Evolutionary conservation across 2,329 filamentous ascomycete species (phyloP), one percentile per base, ranked within the genome.

Genomic region (Diaporthe vexans): DNA sequence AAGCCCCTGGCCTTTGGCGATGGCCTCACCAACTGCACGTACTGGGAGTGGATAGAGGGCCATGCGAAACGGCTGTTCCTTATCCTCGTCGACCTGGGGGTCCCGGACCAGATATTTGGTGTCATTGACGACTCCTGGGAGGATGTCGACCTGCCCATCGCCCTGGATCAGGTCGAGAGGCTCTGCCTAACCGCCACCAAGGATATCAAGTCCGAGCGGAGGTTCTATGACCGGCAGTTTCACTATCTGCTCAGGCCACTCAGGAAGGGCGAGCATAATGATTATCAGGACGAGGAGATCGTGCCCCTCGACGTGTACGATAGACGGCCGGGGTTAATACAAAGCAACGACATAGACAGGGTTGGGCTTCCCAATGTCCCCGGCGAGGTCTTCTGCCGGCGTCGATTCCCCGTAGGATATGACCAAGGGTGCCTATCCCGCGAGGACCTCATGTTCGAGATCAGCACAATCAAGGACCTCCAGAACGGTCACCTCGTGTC

Each of bases 61-160:
- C 92, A 92, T 78, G 91, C 92, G 9, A 92, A 91, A 79, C 88
- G 91, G 61, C 86, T 95, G 52, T 95, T 95, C 79, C 85, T 95
- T 61, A 91, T 94, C 52, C 85, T 95, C 35, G 86, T 91, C 71
- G 93, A 95, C 78, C 85, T 94, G 33, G 91, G 91, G 43, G 87
- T 93, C 15, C 90, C 93, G 0, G 92, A 94, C 78, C 92, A 93
- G 80, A 94, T 95, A 75, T 95, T 95, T 79, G 90, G 90, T 56
- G 86, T 94, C 70, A 91, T 95, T 74, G 93, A 95, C 82, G 91
- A 93, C 79, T 93, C 91, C 29, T 94, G 93, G 93, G 92, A 94
- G 77, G 94, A 95, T 79, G 88, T 91, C 71, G 93, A 95, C 82
- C 85, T 95, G 56, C 94, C 94, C 7, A 87, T 95, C 63, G 86